A percentile compares a stretch with the other conserved stretches of the same genome.
Conservation (phyloP, 2,329 filamentous ascomycete genomes). For the Tolypocladium endophyticum region DNA sequence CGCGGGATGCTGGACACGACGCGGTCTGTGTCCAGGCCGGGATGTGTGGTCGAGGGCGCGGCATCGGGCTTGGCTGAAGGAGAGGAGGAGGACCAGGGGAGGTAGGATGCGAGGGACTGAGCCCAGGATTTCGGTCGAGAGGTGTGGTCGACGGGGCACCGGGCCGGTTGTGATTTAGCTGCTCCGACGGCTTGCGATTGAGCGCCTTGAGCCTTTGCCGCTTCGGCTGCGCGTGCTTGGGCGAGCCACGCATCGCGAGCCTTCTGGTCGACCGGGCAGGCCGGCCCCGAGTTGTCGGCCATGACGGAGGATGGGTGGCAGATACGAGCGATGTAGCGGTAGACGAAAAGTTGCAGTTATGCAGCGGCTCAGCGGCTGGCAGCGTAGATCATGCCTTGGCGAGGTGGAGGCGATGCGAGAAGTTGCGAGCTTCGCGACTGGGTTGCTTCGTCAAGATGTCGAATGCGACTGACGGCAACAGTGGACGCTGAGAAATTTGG, state of each 20-base stretch:
- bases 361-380: background rate
- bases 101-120: conserved; percentile 28
- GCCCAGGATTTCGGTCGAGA: conserved; percentile 28
- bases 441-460: background rate
- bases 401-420: background rate
- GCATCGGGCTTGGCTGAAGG: conserved; percentile 9
- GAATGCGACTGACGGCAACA: background rate
- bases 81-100: conserved; percentile 27
- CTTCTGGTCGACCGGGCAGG: conserved; percentile 85
- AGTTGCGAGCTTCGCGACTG: background rate
- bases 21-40: conserved; percentile 51
- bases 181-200: background rate
- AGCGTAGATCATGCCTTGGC: background rate
- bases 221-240: conserved; percentile 47
- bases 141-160: conserved; percentile 24
- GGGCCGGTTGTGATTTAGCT: conserved; percentile 5
- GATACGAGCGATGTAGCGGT: background rate
- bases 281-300: conserved; percentile 17
- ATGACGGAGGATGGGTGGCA: conserved; percentile 6
- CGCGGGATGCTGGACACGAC: conserved; percentile 74
- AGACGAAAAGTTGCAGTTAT: background rate
- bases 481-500: conserved; percentile 1
- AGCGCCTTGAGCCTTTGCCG: conserved; percentile 18
- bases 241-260: conserved; percentile 79
- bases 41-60: conserved; percentile 6